Evolutionary conservation across 139 green algal species (phyloP).

Genomic region (Chlorella sp.): DNA sequence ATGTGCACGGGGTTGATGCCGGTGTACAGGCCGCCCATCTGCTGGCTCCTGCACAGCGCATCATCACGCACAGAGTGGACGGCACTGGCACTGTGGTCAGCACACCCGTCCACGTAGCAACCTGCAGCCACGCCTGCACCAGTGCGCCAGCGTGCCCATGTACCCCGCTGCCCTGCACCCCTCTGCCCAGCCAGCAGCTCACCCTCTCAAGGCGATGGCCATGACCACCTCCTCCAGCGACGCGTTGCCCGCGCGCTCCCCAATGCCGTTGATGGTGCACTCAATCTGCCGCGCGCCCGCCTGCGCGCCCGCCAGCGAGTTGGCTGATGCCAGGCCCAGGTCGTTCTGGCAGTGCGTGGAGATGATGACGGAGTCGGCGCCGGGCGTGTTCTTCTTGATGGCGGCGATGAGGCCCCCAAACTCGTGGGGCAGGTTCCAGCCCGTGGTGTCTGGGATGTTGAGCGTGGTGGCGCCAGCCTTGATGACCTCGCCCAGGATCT

Average conservation of each 20-base stretch:
- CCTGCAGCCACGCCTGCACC: no score
- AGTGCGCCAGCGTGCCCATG: no score
- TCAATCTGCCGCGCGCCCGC: constrained; percentile 82
- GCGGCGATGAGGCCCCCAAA: constrained; percentile 85
- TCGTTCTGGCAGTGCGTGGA: constrained; percentile 99
- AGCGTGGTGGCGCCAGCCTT: constrained; percentile 95
- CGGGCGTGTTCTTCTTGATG: constrained; percentile 86
- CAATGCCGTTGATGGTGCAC: constrained; percentile 99
- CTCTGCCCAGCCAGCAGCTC: no score
- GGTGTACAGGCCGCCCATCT: constrained; percentile 80
- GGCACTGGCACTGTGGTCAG: no score
- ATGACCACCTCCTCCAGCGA: constrained; percentile 95
- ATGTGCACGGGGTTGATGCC: constrained; percentile 91
- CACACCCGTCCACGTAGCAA: no score
- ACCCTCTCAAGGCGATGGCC: constrained; percentile 80
- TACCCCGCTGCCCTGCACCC: no score
- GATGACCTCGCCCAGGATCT: constrained; percentile 71
- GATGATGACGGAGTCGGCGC: constrained; percentile 76
- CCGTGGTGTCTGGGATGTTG: constrained; percentile 87
- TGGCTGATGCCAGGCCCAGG: constrained; percentile 93
- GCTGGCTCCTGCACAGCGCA: constrained; percentile 7
- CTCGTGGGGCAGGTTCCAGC: constrained; percentile 92
- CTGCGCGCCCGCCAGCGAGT: constrained; percentile 82
- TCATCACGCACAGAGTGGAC: background rate
- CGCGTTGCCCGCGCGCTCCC: constrained; percentile 95